phyloP scores from a whole-genome alignment of 768 basidiomycete species.

The Porphyrellus cyaneotinctus region DNA sequence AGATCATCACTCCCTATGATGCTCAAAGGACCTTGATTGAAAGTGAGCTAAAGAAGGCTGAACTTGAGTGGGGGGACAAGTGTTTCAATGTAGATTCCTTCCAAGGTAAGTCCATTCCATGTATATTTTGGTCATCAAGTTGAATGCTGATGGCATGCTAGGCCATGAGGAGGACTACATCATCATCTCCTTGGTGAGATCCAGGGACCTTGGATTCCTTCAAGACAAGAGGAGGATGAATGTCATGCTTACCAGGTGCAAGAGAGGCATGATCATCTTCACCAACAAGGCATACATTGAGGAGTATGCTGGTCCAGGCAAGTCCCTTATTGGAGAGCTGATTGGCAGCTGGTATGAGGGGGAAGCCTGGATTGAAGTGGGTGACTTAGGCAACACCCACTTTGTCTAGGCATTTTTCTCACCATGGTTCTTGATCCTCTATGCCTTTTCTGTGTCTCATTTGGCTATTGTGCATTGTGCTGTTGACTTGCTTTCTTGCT shows the following conservation, averaged over 20 bases:
- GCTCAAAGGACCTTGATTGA: conserved; percentile 63
- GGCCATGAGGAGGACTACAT: conserved; percentile 83
- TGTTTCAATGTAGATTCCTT: conserved; percentile 79
- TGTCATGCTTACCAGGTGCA: conserved; percentile 85
- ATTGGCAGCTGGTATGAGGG: conserved; percentile 29
- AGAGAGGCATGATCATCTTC: conserved; percentile 72
- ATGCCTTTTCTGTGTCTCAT: not conserved
- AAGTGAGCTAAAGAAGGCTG: conserved; percentile 43
- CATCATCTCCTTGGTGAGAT: conserved; percentile 67
- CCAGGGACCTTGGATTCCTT: conserved; percentile 64
- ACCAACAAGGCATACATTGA: conserved; percentile 57
- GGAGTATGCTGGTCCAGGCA: conserved; percentile 47
- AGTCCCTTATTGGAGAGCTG: conserved; percentile 42
- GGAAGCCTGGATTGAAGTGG: conserved; percentile 34
- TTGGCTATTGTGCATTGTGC: conserved; percentile 9
- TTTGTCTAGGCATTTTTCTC: conserved; percentile 15
- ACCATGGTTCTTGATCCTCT: not conserved
- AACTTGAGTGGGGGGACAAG: conserved; percentile 59
- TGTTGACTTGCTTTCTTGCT: conserved; percentile 20
- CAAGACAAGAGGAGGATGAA: conserved; percentile 64
- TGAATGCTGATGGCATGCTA: conserved; percentile 25
- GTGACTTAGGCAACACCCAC: conserved; percentile 23
- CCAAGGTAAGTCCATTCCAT: conserved; percentile 51
- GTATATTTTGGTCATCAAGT: not conserved
- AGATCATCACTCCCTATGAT: conserved; percentile 81